Conservation (phyloP, 2,329 filamentous ascomycete genomes). For the Aspergillus jensenii region DNA sequence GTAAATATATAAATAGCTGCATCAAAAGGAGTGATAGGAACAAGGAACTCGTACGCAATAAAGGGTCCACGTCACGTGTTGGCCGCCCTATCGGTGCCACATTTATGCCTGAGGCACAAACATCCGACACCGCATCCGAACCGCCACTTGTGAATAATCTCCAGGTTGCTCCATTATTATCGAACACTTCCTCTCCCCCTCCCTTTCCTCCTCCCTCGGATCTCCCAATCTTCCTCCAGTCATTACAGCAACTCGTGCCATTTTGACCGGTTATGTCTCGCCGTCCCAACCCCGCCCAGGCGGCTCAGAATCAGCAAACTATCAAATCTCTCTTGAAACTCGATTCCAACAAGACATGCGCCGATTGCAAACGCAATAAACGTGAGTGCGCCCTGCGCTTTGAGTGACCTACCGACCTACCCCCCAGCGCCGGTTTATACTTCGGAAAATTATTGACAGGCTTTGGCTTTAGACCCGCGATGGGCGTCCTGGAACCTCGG, state of each 20-base stretch:
- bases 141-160: constrained; percentile 29
- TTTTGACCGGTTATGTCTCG: constrained; percentile 35
- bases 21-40: background rate
- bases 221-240: constrained; percentile 7
- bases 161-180: constrained; percentile 13
- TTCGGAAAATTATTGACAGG: constrained; percentile 17
- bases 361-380: constrained; percentile 98
- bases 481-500: constrained; percentile 99
- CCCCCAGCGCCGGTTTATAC: background rate
- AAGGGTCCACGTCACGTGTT: constrained; percentile 25
- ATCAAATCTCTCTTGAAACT: constrained; percentile 95
- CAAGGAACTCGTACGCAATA: background rate
- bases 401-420: background rate
- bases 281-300: constrained; percentile 73
- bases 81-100: constrained; percentile 19
- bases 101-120: constrained; percentile 24
- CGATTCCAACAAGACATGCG: constrained; percentile 93
- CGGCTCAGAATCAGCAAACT: constrained; percentile 88
- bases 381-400: constrained; percentile 56
- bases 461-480: constrained; percentile 71
- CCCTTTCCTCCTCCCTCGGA: background rate
- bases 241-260: constrained; percentile 8
- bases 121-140: constrained; percentile 20
- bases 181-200: constrained; percentile 10
- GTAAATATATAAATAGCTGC: too few species aligned